Evolutionary conservation across 371 early-diverging fungal species (phyloP).

Genomic region (Furculomyces boomerangus): DNA sequence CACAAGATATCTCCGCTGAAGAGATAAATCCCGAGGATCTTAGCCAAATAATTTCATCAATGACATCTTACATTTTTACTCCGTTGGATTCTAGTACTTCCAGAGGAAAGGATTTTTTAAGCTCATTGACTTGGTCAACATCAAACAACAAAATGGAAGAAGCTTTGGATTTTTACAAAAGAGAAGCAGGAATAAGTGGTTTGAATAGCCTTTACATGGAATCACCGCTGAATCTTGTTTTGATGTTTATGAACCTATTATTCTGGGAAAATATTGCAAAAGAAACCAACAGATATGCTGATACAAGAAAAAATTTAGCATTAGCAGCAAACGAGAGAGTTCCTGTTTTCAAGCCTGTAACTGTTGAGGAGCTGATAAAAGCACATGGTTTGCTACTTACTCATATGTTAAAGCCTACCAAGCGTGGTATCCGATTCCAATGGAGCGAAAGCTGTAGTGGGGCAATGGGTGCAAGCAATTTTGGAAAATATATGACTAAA

Average conservation of each 20-base stretch:
- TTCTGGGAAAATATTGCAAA: background rate
- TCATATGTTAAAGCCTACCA: background rate
- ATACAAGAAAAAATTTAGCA: background rate
- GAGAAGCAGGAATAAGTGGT: background rate
- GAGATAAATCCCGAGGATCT: background rate
- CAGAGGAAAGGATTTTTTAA: background rate
- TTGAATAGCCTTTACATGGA: background rate
- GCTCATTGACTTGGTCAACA: background rate
- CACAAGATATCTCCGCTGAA: background rate
- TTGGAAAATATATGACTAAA: background rate
- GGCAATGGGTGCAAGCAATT: background rate
- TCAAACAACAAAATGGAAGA: background rate
- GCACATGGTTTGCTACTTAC: background rate
- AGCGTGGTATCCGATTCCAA: background rate
- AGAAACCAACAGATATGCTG: background rate
- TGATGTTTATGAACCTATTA: background rate
- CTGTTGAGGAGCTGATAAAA: background rate
- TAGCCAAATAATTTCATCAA: background rate
- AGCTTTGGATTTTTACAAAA: background rate
- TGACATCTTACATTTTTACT: background rate
- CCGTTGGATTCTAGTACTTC: background rate
- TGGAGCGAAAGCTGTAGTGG: background rate
- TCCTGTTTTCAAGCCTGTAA: background rate
- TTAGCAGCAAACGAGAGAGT: background rate
- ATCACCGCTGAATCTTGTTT: background rate